Percentiles rank a stretch among this genome's conserved stretches.
These are phyloP conservation scores for Flaveria linearis DNA, from an alignment of 129 eudicot genomes.

Conservation along the genomic window DNA sequence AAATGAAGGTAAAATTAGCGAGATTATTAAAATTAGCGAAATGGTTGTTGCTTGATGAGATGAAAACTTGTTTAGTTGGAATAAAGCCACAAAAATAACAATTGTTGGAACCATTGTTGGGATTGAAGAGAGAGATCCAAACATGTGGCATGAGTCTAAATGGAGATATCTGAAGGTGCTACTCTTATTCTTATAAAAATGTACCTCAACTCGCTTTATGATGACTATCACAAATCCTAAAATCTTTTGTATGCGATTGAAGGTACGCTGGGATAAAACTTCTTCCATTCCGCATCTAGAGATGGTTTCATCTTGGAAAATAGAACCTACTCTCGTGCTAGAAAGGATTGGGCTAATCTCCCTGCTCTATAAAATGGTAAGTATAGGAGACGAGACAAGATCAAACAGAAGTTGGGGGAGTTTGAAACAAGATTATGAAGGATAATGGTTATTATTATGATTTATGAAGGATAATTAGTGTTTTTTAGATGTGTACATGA, in stretches of 20 bases:
- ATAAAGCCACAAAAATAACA: not conserved
- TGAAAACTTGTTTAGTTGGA: conserved; percentile 9
- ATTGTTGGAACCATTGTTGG: conserved; percentile 84
- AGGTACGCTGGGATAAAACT: conserved; percentile 98
- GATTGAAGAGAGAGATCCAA: conserved; percentile 69
- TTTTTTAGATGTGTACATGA: too few relatives aligned
- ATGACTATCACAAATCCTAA: conserved; percentile 1
- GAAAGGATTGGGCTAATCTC: too few relatives aligned
- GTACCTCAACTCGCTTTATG: not conserved
- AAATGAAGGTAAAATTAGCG: conserved; percentile 55
- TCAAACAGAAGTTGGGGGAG: too few relatives aligned
- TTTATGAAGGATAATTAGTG: too few relatives aligned
- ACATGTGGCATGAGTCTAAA: conserved; percentile 58
- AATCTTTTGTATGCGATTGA: not conserved
- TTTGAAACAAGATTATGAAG: too few relatives aligned
- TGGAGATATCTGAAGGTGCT: conserved; percentile 89
- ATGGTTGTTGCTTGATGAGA: not conserved
- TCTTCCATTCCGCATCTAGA: conserved; percentile 86
- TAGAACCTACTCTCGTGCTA: conserved; percentile 82
- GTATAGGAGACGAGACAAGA: too few relatives aligned
- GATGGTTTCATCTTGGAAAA: conserved; percentile 94
- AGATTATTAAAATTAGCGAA: not conserved
- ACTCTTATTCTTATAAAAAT: not conserved
- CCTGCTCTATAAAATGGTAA: too few relatives aligned
- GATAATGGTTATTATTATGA: too few relatives aligned